A percentile compares a stretch with the other conserved stretches of the same genome.
phyloP scores from a whole-genome alignment of 2,329 filamentous ascomycete species.

The Aspergillus nomiae region DNA sequence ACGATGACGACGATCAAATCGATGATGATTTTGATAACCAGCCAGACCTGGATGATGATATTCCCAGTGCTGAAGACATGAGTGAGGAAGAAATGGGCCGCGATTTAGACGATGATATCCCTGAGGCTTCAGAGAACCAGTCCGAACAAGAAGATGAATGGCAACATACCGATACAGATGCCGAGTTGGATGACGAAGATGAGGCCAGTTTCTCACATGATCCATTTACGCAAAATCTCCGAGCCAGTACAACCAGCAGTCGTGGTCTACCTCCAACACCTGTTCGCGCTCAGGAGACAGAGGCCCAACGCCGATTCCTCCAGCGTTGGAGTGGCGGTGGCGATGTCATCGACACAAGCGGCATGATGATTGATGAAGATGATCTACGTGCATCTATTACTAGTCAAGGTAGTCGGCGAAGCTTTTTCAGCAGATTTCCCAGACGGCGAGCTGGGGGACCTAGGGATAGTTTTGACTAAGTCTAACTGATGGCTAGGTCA shows the following conservation, averaged over 20 bases:
- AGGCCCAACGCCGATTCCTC: conserved; percentile 42
- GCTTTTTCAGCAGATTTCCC: conserved; percentile 42
- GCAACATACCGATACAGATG: conserved; percentile 78
- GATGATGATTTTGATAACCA: conserved; percentile 48
- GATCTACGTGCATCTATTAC: conserved; percentile 37
- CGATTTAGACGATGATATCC: conserved; percentile 72
- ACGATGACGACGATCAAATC: conserved; percentile 39
- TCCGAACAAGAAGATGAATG: conserved; percentile 60
- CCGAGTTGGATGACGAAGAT: conserved; percentile 54
- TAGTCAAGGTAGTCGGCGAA: conserved; percentile 34
- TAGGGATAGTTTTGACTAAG: conserved; percentile 56
- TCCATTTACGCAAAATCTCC: conserved; percentile 31
- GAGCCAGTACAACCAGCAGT: conserved; percentile 38
- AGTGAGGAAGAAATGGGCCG: conserved; percentile 62
- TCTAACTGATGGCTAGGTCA: not conserved
- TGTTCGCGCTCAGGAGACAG: conserved; percentile 34
- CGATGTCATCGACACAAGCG: conserved; percentile 39
- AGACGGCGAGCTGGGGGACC: conserved; percentile 42
- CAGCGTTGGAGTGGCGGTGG: conserved; percentile 43
- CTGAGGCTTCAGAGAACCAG: conserved; percentile 54
- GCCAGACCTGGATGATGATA: conserved; percentile 60
- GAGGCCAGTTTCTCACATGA: conserved; percentile 30
- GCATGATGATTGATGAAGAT: conserved; percentile 37
- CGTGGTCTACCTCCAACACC: conserved; percentile 33
- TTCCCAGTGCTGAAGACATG: conserved; percentile 60